Conservation (phyloP, 805 yeast genomes). For the Hermanozyma aechmeae region DNA sequence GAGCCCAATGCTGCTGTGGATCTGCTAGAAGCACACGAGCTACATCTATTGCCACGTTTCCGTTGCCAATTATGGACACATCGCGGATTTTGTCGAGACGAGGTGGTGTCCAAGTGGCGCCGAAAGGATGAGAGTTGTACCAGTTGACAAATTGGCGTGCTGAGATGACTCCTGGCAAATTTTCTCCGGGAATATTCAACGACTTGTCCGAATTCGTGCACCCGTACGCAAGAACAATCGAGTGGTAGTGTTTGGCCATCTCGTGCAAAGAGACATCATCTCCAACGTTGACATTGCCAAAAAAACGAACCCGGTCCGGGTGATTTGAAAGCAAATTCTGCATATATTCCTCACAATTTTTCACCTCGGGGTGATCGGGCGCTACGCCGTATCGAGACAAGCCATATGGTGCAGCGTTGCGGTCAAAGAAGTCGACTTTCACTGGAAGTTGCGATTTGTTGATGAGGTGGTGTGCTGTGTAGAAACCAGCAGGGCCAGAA, state of each 20-base stretch:
- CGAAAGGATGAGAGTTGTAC: slow-evolving; percentile 83
- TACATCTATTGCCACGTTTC: slow-evolving; percentile 91
- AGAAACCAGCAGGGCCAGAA: slow-evolving; percentile 72
- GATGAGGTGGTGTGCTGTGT: slow-evolving; percentile 21
- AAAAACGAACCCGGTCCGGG: slow-evolving; percentile 31
- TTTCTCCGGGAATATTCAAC: slow-evolving; percentile 51
- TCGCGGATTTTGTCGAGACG: slow-evolving; percentile 51
- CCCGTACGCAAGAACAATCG: slow-evolving; percentile 78
- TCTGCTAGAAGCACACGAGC: slow-evolving; percentile 66
- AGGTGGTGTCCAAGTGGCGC: slow-evolving; percentile 35
- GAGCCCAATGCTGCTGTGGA: slow-evolving; percentile 44
- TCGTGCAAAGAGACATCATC: slow-evolving; percentile 42
- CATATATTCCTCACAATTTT: slow-evolving; percentile 71
- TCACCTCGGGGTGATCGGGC: slow-evolving; percentile 97
- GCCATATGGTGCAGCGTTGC: slow-evolving; percentile 85
- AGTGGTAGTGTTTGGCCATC: slow-evolving; percentile 52
- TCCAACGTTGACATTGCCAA: slow-evolving; percentile 70
- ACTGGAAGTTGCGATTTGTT: slow-evolving; percentile 29
- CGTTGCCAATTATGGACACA: slow-evolving; percentile 88
- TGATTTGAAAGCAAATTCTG: slow-evolving; percentile 32
- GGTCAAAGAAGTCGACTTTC: slow-evolving; percentile 72
- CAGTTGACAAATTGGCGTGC: slow-evolving; percentile 89
- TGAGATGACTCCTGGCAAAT: slow-evolving; percentile 57
- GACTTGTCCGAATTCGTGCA: slow-evolving; percentile 50
- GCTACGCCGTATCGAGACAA: slow-evolving; percentile 94